Base-by-base conservation (phyloP, 2,329 filamentous ascomycete genomes). In the Trichoderma sp. region DNA sequence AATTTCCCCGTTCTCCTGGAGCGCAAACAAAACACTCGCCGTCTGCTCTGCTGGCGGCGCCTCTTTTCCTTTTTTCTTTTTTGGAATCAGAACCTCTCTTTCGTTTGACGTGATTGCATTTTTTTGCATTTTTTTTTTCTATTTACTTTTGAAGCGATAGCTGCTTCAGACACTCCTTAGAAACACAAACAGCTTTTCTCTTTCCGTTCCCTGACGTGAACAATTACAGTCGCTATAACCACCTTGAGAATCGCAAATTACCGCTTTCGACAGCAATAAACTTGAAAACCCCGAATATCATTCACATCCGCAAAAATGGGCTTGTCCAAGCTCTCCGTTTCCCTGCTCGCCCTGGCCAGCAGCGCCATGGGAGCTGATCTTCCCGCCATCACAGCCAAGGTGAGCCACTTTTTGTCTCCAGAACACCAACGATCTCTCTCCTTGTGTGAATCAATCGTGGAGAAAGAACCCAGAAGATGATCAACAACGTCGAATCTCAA, bases 301-400 rank as follows among this genome's bases (percentile, higher is more conserved):
- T 18, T 59, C 46, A 49, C 39, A 49, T 24, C 68, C 67, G 39
- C 59, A 73, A 77, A 68, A 71, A 81, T 81, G 79, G 76, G 77
- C 70, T 72, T 77, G 58, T 76, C 77, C 56, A 76, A 76, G 73
- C 68, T 75, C 66, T 73, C 75, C 46, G 59, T 77, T 59, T 73
- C 80, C 69, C 75, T 81, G 54, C 76, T 83, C 71, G 78, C 82
- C 68, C 73, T 85, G 70, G 74, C 81, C 70, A 80, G 81, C 70
- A 77, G 82, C 66, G 78, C 80, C 72, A 74, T 82, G 34, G 80
- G 80, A 63, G 80, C 80, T 56, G 80, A 82, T 69, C 77, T 87
- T 32, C 81, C 89, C 73, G 84, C 88, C 70, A 90, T 91, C 75
- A 81, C 88, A 74, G 88, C 89, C 84, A 94, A 94, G 87, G 89